Evolutionary conservation across 345 rosid species (phyloP), one percentile per base, ranked within the genome.

Genomic region (Melaleuca alternifolia): DNA sequence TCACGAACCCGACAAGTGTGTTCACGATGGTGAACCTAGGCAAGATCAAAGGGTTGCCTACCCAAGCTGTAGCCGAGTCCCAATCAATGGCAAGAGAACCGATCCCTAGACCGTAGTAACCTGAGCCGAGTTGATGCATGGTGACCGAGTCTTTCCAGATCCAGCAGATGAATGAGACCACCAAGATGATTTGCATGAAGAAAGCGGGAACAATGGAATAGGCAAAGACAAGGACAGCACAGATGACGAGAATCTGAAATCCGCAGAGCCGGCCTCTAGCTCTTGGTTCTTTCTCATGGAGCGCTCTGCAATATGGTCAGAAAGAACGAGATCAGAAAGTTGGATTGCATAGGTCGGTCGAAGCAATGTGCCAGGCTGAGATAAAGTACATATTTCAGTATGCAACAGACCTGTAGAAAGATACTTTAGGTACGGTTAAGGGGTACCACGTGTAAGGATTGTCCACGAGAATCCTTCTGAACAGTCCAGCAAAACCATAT

Each of bases 361-460:
- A 41, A 9, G 81, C 26, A 37, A 18, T 18, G 48, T 10, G 81
- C 26, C 76, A 3, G 44, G 37, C 12, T 37, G 76, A 84, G 23
- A 54, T 52, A 56, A 84, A 4, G 11, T 44, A 18, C 59, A 2
- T 50, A 37, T 50, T 50, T 76, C 23, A 10, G 41, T 28, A 61
- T n/a, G 30, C 50, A 37, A 16, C 84, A 4, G 24, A 89, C 87
- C 90, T 86, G 86, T 91, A 92, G 71, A 93, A 89, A 65, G 94
- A 92, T 83, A 92, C 93, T 87, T 93, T 92, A 48, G 89, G 92
- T 53, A 93, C 90, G 89, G 90, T 91, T 48, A 89, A 62, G 48
- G 95, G 95, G 94, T 94, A 93, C 93, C 95, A 92, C 93, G 92
- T 92, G 90, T 91, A 91, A 10, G 93, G 93, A 51, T 91, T 91